Evolutionary conservation across 768 basidiomycete genomes (phyloP).

Genomic region (Scleroderma bovista): DNA sequence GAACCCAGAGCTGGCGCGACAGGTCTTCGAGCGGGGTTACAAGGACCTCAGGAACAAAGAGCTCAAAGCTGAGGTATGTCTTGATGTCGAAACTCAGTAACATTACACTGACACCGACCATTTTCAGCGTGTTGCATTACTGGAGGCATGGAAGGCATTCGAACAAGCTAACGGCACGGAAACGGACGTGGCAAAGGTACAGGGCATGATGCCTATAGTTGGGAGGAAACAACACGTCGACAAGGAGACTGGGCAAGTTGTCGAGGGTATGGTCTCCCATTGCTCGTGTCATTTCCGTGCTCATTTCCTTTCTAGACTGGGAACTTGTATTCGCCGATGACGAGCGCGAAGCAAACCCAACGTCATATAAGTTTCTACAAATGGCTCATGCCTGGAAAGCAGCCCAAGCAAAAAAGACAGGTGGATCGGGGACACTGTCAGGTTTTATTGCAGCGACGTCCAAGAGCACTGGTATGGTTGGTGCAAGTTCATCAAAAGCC

Average conservation of each 20-base stretch:
- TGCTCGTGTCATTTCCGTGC: not conserved
- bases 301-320: constrained; percentile 57
- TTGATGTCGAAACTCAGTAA: not conserved
- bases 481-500: constrained; percentile 7
- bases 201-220: constrained; percentile 90
- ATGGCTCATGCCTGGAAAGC: constrained; percentile 91
- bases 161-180: constrained; percentile 75
- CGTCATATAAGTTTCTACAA: constrained; percentile 92
- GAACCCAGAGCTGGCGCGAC: constrained; percentile 61
- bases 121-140: constrained; percentile 76
- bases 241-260: constrained; percentile 75
- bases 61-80: constrained; percentile 81
- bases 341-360: constrained; percentile 88
- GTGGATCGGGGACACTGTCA: constrained; percentile 33
- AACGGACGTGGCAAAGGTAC: constrained; percentile 74
- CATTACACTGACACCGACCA: constrained; percentile 1
- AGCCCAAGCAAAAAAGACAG: constrained; percentile 39
- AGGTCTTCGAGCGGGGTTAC: constrained; percentile 84
- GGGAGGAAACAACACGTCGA: constrained; percentile 81
- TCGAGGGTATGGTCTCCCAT: constrained; percentile 59
- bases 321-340: constrained; percentile 96
- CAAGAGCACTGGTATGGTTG: constrained; percentile 6
- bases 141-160: constrained; percentile 94
- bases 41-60: constrained; percentile 76
- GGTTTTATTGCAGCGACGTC: constrained; percentile 43